Conservation (phyloP, 345 rosid genomes). For the Lumnitzera littorea region DNA sequence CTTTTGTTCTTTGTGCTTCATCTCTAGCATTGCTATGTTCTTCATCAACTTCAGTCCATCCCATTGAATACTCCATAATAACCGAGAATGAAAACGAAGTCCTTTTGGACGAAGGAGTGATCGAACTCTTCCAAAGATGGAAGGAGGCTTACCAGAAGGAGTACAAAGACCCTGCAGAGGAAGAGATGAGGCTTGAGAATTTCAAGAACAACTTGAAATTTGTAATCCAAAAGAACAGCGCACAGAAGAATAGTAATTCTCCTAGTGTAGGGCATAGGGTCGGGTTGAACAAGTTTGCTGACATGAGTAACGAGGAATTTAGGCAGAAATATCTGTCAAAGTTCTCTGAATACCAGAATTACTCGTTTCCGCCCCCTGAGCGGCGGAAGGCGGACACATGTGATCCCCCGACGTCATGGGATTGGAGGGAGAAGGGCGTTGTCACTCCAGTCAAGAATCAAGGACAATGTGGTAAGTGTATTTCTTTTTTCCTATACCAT, state of each 20-base stretch:
- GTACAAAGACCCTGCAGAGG: constrained; percentile 33
- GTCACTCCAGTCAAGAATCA: constrained; percentile 53
- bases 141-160: constrained; percentile 36
- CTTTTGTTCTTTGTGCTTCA: constrained; percentile 22
- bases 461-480: constrained; percentile 40
- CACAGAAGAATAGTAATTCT: constrained; percentile 6
- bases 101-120: constrained; percentile 23
- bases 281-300: constrained; percentile 64
- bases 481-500: too few relatives aligned
- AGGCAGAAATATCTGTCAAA: constrained; percentile 28
- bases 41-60: constrained; percentile 15
- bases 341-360: constrained; percentile 25
- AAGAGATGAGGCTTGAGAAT: constrained; percentile 24
- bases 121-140: constrained; percentile 45
- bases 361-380: constrained; percentile 1
- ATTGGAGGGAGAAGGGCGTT: constrained; percentile 55
- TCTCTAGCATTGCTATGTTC: constrained; percentile 8
- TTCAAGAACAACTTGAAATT: constrained; percentile 43
- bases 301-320: constrained; percentile 63
- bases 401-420: constrained; percentile 40
- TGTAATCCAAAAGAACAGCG: constrained; percentile 18
- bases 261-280: constrained; percentile 18
- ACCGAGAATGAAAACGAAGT: constrained; percentile 14
- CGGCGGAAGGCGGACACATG: constrained; percentile 19
- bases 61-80: constrained; percentile 37